Percentiles rank a stretch among this genome's conserved stretches.
phyloP scores from a whole-genome alignment of 441 rosid genomes.

The Hura crepitans region DNA sequence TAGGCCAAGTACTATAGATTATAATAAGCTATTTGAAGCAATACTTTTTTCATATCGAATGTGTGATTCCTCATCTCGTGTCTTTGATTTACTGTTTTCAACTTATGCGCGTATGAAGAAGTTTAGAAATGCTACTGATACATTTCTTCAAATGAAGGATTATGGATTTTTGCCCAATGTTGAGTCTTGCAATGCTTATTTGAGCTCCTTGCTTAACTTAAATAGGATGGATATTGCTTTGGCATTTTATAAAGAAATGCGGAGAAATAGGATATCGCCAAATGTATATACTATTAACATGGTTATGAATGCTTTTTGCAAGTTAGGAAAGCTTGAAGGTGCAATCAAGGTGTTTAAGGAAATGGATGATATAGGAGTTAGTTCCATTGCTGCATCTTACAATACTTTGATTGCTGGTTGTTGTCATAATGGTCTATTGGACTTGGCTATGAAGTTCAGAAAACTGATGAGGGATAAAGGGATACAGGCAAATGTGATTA shows the following conservation, averaged over 20 bases:
- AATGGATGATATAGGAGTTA: constrained; percentile 46
- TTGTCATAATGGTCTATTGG: constrained; percentile 54
- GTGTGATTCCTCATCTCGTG: constrained; percentile 68
- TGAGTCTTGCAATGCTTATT: constrained; percentile 72
- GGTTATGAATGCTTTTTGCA: constrained; percentile 59
- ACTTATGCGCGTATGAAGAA: constrained; percentile 56
- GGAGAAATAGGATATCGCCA: constrained; percentile 53
- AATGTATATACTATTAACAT: constrained; percentile 69
- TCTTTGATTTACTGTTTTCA: constrained; percentile 64
- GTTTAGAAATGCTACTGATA: constrained; percentile 55
- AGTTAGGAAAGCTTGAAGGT: constrained; percentile 53
- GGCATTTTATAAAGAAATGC: constrained; percentile 57
- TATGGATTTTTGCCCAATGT: constrained; percentile 61
- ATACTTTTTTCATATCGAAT: constrained; percentile 53
- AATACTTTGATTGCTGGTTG: constrained; percentile 68
- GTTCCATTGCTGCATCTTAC: constrained; percentile 46
- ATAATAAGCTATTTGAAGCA: constrained; percentile 48
- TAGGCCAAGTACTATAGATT: constrained; percentile 29
- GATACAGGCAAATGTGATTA: not conserved
- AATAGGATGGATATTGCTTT: constrained; percentile 56
- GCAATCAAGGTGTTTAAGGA: constrained; percentile 47
- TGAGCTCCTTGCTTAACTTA: constrained; percentile 55
- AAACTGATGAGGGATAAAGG: not conserved
- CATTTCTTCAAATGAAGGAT: constrained; percentile 54
- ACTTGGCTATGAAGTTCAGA: constrained; percentile 53